Percentiles rank a stretch among this genome's conserved stretches.
Evolutionary conservation across 306 rosid species (phyloP).

Genomic region (Fagus crenata): DNA sequence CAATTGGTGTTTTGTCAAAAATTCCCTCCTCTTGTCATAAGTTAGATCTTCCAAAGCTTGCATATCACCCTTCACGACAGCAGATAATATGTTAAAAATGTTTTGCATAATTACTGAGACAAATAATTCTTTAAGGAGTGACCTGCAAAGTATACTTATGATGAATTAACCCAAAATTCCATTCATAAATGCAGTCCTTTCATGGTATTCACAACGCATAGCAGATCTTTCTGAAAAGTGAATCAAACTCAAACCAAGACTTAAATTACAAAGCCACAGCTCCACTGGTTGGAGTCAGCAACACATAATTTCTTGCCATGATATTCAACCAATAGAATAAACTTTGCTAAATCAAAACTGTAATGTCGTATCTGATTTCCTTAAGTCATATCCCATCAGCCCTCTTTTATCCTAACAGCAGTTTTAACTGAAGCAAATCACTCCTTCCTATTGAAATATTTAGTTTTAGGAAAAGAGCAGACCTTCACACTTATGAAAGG

Average conservation of each 20-base stretch:
- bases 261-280: neutral
- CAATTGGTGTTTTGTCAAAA: conserved; percentile 64
- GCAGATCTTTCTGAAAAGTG: neutral
- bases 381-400: no score
- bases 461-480: no score
- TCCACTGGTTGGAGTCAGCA: no score
- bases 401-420: no score
- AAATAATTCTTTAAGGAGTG: no score
- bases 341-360: no score
- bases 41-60: conserved; percentile 95
- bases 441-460: no score
- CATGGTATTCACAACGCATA: neutral
- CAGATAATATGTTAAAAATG: conserved; percentile 24
- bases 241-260: neutral
- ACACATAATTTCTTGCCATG: no score
- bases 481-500: no score
- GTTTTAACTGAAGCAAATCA: no score
- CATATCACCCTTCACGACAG: conserved; percentile 77
- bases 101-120: neutral
- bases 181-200: neutral
- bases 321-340: no score
- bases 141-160: neutral
- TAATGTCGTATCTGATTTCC: no score
- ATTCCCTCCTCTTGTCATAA: conserved; percentile 78
- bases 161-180: neutral